These are phyloP conservation scores for Penicillium turbatum DNA, from an alignment of 495 filamentous ascomycete genomes.

Conservation along the genomic window DNA sequence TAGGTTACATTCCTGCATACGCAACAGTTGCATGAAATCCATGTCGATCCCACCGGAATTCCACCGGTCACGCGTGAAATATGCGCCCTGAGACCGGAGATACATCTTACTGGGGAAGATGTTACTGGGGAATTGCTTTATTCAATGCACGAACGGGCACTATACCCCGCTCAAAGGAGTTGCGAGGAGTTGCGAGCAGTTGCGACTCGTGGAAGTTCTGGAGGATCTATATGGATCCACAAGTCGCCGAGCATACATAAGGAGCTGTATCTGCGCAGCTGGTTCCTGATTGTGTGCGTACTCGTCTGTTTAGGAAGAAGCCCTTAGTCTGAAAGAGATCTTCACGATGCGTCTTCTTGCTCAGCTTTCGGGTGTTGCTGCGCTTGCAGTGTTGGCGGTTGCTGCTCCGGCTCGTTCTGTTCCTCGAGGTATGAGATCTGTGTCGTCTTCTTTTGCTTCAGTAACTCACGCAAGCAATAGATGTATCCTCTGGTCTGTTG, in stretches of 20 bases:
- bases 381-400: constrained; percentile 17
- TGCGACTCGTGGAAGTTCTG: not conserved
- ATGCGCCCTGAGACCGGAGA: constrained; percentile 2
- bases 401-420: constrained; percentile 25
- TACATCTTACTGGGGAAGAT: not conserved
- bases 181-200: not conserved
- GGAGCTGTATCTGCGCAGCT: not conserved
- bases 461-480: constrained; percentile 14
- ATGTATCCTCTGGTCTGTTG: constrained; percentile 27
- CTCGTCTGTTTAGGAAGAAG: not conserved
- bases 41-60: constrained; percentile 19
- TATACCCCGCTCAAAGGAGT: not conserved
- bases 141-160: not conserved
- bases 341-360: constrained; percentile 7
- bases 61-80: constrained; percentile 19
- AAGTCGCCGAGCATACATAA: not conserved
- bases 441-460: not conserved
- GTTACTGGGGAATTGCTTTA: not conserved
- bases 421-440: constrained; percentile 26
- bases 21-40: constrained; percentile 3
- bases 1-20: not conserved
- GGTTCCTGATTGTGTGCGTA: not conserved
- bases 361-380: constrained; percentile 14
- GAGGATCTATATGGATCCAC: not conserved
- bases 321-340: not conserved